Evolutionary conservation across 768 basidiomycete species (phyloP).

Genomic region (Mycena haematopus): DNA sequence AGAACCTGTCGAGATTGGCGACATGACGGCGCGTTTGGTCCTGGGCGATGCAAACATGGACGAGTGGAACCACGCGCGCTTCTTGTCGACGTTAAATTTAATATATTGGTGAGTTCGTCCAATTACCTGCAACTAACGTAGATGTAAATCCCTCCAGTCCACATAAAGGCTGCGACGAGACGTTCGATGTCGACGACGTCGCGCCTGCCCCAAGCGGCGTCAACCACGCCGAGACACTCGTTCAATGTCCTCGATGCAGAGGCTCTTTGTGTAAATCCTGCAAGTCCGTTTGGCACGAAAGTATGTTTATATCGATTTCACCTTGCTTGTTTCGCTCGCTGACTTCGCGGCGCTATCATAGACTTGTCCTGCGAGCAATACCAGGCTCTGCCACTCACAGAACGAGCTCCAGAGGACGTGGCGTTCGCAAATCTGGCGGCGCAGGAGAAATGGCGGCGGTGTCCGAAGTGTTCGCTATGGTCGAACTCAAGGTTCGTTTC

Average conservation of each 20-base stretch:
- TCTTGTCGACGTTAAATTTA: conserved; percentile 30
- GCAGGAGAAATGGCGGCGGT: conserved; percentile 33
- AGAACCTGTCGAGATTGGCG: conserved; percentile 27
- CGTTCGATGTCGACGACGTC: conserved; percentile 31
- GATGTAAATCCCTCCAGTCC: conserved; percentile 20
- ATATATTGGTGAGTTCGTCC: conserved; percentile 28
- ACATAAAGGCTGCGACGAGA: conserved; percentile 33
- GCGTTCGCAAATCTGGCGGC: conserved; percentile 31
- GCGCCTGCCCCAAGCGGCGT: conserved; percentile 29
- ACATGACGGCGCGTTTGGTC: conserved; percentile 29
- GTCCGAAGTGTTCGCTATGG: conserved; percentile 35
- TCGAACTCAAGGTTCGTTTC: conserved; percentile 38
- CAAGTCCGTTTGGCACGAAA: conserved; percentile 32
- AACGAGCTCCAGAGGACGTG: conserved; percentile 31
- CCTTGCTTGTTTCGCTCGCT: background rate
- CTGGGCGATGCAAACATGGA: conserved; percentile 32
- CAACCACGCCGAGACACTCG: conserved; percentile 22
- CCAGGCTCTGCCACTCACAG: conserved; percentile 28
- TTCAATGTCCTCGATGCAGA: conserved; percentile 32
- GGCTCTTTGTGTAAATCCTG: conserved; percentile 30
- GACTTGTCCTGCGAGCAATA: conserved; percentile 32
- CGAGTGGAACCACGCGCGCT: conserved; percentile 32
- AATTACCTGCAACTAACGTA: background rate
- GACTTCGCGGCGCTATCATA: background rate
- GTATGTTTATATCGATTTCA: conserved; percentile 4